Base-by-base conservation (phyloP, 441 rosid species). In the Pelargonium myrrhifolium region DNA sequence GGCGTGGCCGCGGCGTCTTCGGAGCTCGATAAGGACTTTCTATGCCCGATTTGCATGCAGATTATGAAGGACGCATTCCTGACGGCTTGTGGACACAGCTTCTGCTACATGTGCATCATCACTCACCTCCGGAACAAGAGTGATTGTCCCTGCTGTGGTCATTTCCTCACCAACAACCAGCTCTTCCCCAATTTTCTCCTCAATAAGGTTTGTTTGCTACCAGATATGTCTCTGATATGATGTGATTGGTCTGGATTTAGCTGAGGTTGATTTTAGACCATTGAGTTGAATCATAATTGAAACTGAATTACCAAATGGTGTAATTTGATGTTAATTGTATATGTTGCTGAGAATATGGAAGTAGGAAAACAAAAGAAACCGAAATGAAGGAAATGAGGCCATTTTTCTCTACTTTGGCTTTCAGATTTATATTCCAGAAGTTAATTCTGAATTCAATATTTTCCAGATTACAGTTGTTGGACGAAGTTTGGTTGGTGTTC, bases 101-200 rank as follows among this genome's bases (percentile, higher is more conserved):
- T 83, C 76, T 83, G 86, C 64, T 80, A 83, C 71, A 80, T 69
- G 75, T 83, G 86, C 75, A 80, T 80, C 71, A 40, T 73, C 64
- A 78, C 82, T 26, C 84, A 83, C 72, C 78, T 83, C 47, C 66
- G 71, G 3, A 80, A 80, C 71, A 83, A 83, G 77, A 78, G 43
- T 22, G 82, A 83, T 65, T 83, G 86, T 62, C 86, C 86, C 68
- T 80, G 81, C 59, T 83, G 86, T 49, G 72, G 71, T 35, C 74
- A 70, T 68, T 76, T 43, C 67, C 78, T 83, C 43, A 72, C 93
- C 64, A 77, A 68, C 74, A 89, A 82, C 68, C 93, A 90, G 78
- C 90, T 95, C 55, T 92, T 82, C 81, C 98, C 98, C 74, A 92
- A 90, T 74, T 84, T 92, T 73, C 74, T 92, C 71, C 96, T 95